Percentiles rank a stretch among this genome's conserved stretches.
Conservation (phyloP, 2,329 filamentous ascomycete species). For the Stagonosporopsis tanaceti region DNA sequence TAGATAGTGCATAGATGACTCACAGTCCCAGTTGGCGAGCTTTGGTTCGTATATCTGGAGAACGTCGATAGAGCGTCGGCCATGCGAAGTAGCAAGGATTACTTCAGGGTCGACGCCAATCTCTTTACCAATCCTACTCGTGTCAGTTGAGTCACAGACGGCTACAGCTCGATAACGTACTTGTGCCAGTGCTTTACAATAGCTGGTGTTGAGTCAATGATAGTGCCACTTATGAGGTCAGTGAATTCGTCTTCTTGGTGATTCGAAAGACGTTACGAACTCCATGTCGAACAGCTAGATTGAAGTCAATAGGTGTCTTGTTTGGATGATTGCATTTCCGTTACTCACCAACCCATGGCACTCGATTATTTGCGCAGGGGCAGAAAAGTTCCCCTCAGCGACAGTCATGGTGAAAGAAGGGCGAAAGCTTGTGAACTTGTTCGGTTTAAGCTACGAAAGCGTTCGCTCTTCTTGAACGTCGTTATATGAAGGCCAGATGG, state of each 20-base stretch:
- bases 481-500: conserved; percentile 6
- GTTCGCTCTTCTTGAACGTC: conserved; percentile 4
- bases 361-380: conserved; percentile 49
- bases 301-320: conserved; percentile 2
- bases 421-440: no score
- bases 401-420: conserved; percentile 37
- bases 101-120: conserved; percentile 83
- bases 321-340: neutral
- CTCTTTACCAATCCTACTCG: conserved; percentile 74
- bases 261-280: conserved; percentile 18
- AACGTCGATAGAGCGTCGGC: conserved; percentile 86
- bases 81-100: conserved; percentile 91
- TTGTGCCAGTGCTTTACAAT: conserved; percentile 80
- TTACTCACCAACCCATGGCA: conserved; percentile 55
- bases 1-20: conserved; percentile 44
- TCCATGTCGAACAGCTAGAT: conserved; percentile 49
- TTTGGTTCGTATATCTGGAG: conserved; percentile 80
- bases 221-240: conserved; percentile 67
- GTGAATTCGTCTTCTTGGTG: neutral
- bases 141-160: conserved; percentile 17
- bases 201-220: conserved; percentile 81
- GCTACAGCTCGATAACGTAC: conserved; percentile 53
- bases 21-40: conserved; percentile 93
- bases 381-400: conserved; percentile 50
- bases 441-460: neutral